These are phyloP conservation scores for Kodamaea lidongshanica DNA, from an alignment of 805 yeast species.

Conservation along the genomic window DNA sequence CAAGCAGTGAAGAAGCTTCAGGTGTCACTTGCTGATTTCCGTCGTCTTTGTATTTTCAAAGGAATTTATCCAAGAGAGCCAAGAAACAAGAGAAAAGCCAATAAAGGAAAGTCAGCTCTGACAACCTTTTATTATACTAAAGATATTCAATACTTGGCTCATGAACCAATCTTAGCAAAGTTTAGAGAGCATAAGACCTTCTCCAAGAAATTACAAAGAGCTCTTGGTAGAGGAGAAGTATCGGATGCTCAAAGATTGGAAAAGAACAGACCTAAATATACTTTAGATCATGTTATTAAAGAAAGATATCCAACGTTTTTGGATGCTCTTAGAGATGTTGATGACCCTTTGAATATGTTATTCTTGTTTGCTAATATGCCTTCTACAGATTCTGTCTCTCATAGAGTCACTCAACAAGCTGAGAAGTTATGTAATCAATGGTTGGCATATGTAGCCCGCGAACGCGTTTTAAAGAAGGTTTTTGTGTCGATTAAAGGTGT, in stretches of 20 bases:
- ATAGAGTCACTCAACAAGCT: slow-evolving; percentile 83
- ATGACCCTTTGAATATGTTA: slow-evolving; percentile 92
- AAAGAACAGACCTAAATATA: slow-evolving; percentile 72
- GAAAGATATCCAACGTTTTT: slow-evolving; percentile 93
- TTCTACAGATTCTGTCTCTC: slow-evolving; percentile 75
- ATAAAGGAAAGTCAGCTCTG: slow-evolving; percentile 87
- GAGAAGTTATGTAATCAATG: slow-evolving; percentile 85
- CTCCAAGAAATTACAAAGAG: slow-evolving; percentile 82
- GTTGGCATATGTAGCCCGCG: slow-evolving; percentile 88
- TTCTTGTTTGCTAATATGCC: slow-evolving; percentile 93
- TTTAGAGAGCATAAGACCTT: slow-evolving; percentile 95
- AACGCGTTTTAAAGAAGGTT: slow-evolving; percentile 74
- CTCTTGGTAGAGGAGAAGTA: slow-evolving; percentile 88
- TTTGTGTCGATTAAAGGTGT: slow-evolving; percentile 97
- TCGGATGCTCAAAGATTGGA: slow-evolving; percentile 84
- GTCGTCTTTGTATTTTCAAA: slow-evolving; percentile 94
- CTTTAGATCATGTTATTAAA: slow-evolving; percentile 82
- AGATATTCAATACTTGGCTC: slow-evolving; percentile 90
- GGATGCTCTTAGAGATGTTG: slow-evolving; percentile 89
- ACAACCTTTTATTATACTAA: slow-evolving; percentile 89
- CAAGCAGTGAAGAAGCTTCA: slow-evolving; percentile 91
- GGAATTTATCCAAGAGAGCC: slow-evolving; percentile 98
- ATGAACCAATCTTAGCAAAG: slow-evolving; percentile 86
- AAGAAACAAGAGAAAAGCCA: slow-evolving; percentile 90
- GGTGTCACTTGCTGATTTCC: slow-evolving; percentile 91